Evolutionary conservation across 257 asterid species (phyloP), one percentile per base, ranked within the genome.

Genomic region (Ilex aquifolium): DNA sequence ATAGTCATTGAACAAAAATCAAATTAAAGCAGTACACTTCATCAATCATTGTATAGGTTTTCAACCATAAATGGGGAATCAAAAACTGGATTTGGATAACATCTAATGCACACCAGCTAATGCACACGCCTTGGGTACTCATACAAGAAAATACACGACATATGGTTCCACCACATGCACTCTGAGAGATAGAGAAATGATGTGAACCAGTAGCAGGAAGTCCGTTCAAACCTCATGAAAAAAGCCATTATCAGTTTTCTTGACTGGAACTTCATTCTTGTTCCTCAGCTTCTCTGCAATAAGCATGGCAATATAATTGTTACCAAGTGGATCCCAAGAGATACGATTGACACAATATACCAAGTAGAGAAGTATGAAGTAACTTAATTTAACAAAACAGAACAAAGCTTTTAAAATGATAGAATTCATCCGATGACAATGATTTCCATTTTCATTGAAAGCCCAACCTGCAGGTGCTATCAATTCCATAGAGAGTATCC

Each of bases 261-360:
- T 69, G 66, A 59, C 83, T 57, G 83, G 84, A 65, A 54, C 30
- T 57, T 65, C 74, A 56, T 17, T 62, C 57, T 56, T 66, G 71
- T 78, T 82, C 48, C 57, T 72, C 59, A 75, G 77, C 71, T 89
- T 89, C 65, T 92, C 99, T 92, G 91, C 68, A 73, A 72, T 60
- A 69, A 65, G 62, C 63, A 58, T 31, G 44, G 44, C 40, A 13
- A 56, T 39, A 11, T 17, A 10, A 65, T 50, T 21, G 29, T 17
- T 13, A 13, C 31, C n/a, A 44, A 62, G 15, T 51, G 61, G 46
- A 67, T 57, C 56, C 8, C n/a, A 49, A 49, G 10, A 12, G 17
- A 64, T 44, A 77, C 54, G 58, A 56, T 21, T 36, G 42, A 36
- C 42, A 36, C 42, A 36, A 36, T 8, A 36, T 21, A 21, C 27